Evolutionary conservation across 768 basidiomycete genomes (phyloP), one percentile per base, ranked within the genome.

Genomic region (Collybiopsis confluens): DNA sequence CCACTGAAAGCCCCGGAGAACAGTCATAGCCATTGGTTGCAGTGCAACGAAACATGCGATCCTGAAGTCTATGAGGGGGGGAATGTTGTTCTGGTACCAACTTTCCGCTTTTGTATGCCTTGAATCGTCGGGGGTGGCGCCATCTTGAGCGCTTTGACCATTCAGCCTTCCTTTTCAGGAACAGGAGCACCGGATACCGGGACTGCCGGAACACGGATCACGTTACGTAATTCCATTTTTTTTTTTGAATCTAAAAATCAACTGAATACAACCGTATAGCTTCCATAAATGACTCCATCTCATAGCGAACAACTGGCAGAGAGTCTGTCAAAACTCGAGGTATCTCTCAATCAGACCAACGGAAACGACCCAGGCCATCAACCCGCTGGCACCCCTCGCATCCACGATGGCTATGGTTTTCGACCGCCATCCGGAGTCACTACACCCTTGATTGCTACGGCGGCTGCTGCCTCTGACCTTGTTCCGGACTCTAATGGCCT

Each of bases 331-430:
- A 70, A 73, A 52, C 76, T 84, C 23, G 71, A 79, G 61, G 56
- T 67, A 7, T 48, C 36, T 42, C 45, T 33, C 27, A 46, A 33
- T 23, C 30, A 40, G 21, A 3, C 43, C 3, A 40, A 45, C 45
- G 37, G 26, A 13, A 36, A 46, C 33, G 35, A 20, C 27, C 18
- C 43, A 35, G 47, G 49, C 45, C 45, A 35, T 33, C 46, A 48
- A 35, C 26, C 45, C 23, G 40, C 50, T 27, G 38, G 43, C 57
- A 57, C 55, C 58, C 65, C 79, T 52, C 74, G 72, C 54, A 69
- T 78, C 20, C 77, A 78, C 51, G 92, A 93, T 49, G 91, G 88
- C 49, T 92, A 91, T 68, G 92, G 91, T 52, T 92, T 92, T 68
- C 81, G 88, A 10, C 72, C 80, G 15, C 68, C 79, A 30, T 92